Percentiles rank a stretch among this genome's conserved stretches.
phyloP scores from a whole-genome alignment of 2,329 filamentous ascomycete species.

The Huntiella bhutanensis region DNA sequence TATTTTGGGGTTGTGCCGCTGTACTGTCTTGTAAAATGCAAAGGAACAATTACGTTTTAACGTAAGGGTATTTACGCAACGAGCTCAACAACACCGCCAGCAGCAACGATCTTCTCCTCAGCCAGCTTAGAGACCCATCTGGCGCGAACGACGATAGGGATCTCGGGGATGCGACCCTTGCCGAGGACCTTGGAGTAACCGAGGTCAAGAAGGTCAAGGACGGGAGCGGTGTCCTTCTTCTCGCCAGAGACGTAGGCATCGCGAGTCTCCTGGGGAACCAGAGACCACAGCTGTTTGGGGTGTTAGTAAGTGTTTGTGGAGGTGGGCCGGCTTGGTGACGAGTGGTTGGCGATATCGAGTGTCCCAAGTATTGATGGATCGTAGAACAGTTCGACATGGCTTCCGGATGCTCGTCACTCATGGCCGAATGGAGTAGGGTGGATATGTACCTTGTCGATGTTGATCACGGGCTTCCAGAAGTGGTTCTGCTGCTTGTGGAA shows the following conservation, averaged over 20 bases:
- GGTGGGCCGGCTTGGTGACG: not conserved
- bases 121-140: conserved; percentile 91
- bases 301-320: conserved; percentile 16
- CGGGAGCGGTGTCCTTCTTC: conserved; percentile 82
- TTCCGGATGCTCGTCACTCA: no score
- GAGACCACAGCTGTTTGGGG: conserved; percentile 61
- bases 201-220: conserved; percentile 91
- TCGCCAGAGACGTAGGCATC: conserved; percentile 69
- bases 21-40: conserved; percentile 10
- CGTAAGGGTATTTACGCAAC: conserved; percentile 44
- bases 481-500: conserved; percentile 94
- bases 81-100: conserved; percentile 87
- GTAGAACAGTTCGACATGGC: not conserved
- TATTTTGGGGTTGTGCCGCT: conserved; percentile 11
- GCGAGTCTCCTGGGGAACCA: conserved; percentile 82
- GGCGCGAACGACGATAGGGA: conserved; percentile 86
- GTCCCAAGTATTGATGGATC: not conserved
- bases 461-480: conserved; percentile 97
- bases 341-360: not conserved
- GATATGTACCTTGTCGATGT: conserved; percentile 75
- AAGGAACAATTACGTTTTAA: conserved; percentile 10
- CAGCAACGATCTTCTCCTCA: conserved; percentile 97
- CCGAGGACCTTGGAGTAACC: conserved; percentile 98
- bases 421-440: not conserved
- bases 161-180: conserved; percentile 86